Evolutionary conservation across 1,284 basidiomycete genomes (phyloP), one percentile per base, ranked within the genome.

Genomic region (Clitocybe nebularis): DNA sequence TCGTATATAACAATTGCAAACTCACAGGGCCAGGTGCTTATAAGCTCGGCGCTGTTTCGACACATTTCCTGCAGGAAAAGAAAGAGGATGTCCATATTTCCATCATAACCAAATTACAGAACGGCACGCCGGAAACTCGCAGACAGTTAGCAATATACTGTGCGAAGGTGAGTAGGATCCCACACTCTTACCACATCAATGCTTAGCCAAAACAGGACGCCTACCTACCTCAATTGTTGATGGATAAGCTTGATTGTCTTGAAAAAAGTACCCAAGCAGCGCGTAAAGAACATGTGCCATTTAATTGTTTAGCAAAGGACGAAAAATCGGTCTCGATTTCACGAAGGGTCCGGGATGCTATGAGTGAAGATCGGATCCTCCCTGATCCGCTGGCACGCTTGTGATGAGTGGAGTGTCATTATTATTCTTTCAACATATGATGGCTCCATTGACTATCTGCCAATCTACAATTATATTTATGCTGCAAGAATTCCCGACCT

Each of bases 21-120:
- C 70, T 93, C 1, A 76, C 23, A 32, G 49, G 48, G 4, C 22
- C 44, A 24, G 55, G 91, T 29, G 87, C 82, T 50, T 93, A 93
- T 59, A 89, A 88, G 3, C 79, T 94, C 52, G 92, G 92, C 60
- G 81, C 87, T 2, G 89, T 94, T 34, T 93, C 90, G 57, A 82
- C 85, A 5, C 86, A 87, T 52, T 94, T 93, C 63, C 69, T 94
- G 2, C 86, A 86, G 16, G 88, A 94, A 57, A 89, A 90, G 60
- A 94, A 94, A 63, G 91, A 94, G 56, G 91, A 93, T 50, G 89
- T 94, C 16, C 86, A 91, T 51, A 82, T 92, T 56, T 90, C 87
- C 1, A 85, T 92, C 52, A 93, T 94, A 52, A 92, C 90, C 0
- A 84, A 89, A 33, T 64, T 94, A 19, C 92, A 94, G 59, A 91